Evolutionary conservation across 208 protist species (phyloP).

Genomic region (Trypanosoma lewisi): DNA sequence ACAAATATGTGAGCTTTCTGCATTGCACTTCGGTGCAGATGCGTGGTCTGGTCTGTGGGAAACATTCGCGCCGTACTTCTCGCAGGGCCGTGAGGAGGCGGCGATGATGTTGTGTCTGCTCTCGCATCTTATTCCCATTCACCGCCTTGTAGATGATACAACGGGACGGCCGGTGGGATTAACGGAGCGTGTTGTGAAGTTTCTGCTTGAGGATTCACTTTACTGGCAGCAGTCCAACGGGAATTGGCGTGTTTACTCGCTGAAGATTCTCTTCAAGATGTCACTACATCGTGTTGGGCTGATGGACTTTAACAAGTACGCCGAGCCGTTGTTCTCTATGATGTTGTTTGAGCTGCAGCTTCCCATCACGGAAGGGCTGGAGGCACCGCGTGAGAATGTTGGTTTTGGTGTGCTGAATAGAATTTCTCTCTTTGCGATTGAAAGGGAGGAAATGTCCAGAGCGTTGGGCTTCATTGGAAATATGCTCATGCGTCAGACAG

Average conservation of each 20-base stretch:
- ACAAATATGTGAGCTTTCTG: conserved; percentile 30
- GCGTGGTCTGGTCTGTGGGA: conserved; percentile 56
- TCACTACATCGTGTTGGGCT: conserved; percentile 37
- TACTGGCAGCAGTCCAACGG: conserved; percentile 32
- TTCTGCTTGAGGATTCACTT: conserved; percentile 46
- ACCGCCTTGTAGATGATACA: conserved; percentile 15
- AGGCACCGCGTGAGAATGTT: background rate
- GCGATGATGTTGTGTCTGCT: conserved; percentile 29
- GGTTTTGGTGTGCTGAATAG: conserved; percentile 19
- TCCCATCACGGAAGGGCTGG: conserved; percentile 21
- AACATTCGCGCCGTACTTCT: conserved; percentile 38
- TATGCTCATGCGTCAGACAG: conserved; percentile 23
- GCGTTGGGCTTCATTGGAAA: conserved; percentile 23
- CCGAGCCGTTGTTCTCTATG: conserved; percentile 69
- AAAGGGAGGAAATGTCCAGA: conserved; percentile 7
- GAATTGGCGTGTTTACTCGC: conserved; percentile 34
- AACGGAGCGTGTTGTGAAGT: conserved; percentile 38
- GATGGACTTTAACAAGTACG: conserved; percentile 49
- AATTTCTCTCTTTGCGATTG: conserved; percentile 23
- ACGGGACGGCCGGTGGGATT: conserved; percentile 17
- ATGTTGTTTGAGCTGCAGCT: conserved; percentile 43
- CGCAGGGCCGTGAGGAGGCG: conserved; percentile 16
- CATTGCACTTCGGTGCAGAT: conserved; percentile 38
- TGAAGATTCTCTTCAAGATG: conserved; percentile 40
- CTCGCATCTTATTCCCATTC: conserved; percentile 29